Conservation (phyloP, 208 protist species). For the Naegleria fowleri region DNA sequence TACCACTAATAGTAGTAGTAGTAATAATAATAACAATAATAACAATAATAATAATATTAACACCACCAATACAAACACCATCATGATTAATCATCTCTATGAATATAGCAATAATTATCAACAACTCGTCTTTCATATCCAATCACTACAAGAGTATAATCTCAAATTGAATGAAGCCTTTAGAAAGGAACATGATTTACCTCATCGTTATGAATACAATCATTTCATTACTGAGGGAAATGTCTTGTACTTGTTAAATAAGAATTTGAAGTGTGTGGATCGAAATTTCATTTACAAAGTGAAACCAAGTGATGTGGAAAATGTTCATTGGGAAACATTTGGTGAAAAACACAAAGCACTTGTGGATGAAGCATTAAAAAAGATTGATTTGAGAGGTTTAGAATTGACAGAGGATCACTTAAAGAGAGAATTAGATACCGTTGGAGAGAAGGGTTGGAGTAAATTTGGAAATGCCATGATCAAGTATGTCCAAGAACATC, state of each 20-base stretch:
- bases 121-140: background rate
- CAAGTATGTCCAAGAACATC: background rate
- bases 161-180: background rate
- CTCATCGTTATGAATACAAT: conserved; percentile 15
- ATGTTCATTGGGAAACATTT: conserved; percentile 21
- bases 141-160: background rate
- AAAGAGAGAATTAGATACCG: background rate
- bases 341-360: background rate
- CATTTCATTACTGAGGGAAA: conserved; percentile 14
- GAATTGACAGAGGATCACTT: background rate
- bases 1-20: no score
- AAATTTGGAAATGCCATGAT: background rate
- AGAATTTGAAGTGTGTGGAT: background rate
- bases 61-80: background rate
- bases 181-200: background rate
- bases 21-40: no score
- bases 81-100: background rate
- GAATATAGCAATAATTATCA: background rate
- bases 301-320: background rate
- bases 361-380: background rate
- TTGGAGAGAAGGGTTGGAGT: background rate
- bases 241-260: background rate
- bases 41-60: no score
- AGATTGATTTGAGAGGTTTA: background rate
- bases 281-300: conserved; percentile 3